Base-by-base conservation (phyloP, 164 flowering plant genomes). In the Vitis amurensis region DNA sequence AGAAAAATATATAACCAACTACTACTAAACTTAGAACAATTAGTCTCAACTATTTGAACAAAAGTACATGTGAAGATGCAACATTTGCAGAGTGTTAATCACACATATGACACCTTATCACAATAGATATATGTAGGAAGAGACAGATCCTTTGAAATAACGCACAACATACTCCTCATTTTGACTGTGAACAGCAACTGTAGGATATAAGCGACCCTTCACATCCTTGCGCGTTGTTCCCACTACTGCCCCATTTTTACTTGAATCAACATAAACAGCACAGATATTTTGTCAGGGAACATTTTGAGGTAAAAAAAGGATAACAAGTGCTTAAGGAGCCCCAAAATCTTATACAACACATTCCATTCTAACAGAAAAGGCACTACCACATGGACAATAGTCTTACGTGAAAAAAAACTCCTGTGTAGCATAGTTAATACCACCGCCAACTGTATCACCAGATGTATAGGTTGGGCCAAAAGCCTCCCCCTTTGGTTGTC, bases 321-420 rank as follows among this genome's bases (percentile, higher is more conserved):
- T 8, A 3, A 60, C 23, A 15, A 59, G 11, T 47, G 6, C 16
- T 27, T 13, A 52, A 30, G 30, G 67, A 64, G 37, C 37, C 14
- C 50, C 51, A 53, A 16, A 19, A 56, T 12, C 17, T 23, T 11
- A 55, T 30, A 29, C 11, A 55, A 15, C 13, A 50, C 19, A 11
- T 47, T 31, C 51, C 2, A 69, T 61, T 12, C 16, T 11, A 60
- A 61, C 52, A 56, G 10, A 17, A 67, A 56, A 61, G 8, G 49
- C 14, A 68, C 47, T 10, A 56, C 10, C 47, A 71, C 68, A 61
- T 55, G 57, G n/a, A 69, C 31, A 71, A 72, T 47, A 68, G 6
- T 50, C 94, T 79, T 87, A 96, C 99, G 97, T 96, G 88, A 96
- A 96, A 89, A 96, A 93, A 78, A 93, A 78, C 80, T 93, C 92